phyloP scores from a whole-genome alignment of 495 filamentous ascomycete species.

The Aspergillus homomorphus region DNA sequence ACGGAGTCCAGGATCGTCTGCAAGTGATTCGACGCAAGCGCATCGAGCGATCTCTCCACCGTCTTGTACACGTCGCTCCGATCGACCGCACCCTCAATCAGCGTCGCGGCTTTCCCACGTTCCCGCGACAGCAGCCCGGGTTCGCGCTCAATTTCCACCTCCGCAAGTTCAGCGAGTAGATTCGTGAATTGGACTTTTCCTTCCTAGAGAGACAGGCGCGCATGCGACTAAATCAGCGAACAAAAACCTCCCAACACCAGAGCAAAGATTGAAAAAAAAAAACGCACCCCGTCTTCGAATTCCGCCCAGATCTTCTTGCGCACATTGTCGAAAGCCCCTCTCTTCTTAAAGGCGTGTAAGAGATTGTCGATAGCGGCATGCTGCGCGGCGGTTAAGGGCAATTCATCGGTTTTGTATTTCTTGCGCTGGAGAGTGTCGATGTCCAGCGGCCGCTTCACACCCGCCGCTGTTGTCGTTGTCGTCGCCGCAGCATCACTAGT shows the following conservation, averaged over 20 bases:
- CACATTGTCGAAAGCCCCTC: constrained; percentile 81
- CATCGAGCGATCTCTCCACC: constrained; percentile 64
- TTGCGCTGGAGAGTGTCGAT: constrained; percentile 48
- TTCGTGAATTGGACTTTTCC: constrained; percentile 64
- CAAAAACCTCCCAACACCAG: constrained; percentile 5
- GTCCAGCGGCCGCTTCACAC: constrained; percentile 30
- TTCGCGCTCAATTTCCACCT: constrained; percentile 79
- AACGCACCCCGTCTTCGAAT: constrained; percentile 69
- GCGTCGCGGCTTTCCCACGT: constrained; percentile 71
- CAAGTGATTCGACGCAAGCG: constrained; percentile 62
- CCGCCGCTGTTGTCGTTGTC: too few relatives aligned
- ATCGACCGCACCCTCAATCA: constrained; percentile 85
- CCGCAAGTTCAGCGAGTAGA: constrained; percentile 66
- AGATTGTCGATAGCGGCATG: constrained; percentile 73
- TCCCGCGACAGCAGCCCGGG: constrained; percentile 72
- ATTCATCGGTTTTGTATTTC: constrained; percentile 80
- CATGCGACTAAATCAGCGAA: constrained; percentile 18
- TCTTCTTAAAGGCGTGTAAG: constrained; percentile 83
- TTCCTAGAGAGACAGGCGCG: constrained; percentile 47
- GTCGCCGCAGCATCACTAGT: constrained; percentile 1
- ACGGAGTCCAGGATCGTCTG: constrained; percentile 62
- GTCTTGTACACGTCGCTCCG: constrained; percentile 76
- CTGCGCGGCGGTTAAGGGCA: constrained; percentile 70
- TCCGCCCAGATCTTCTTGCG: constrained; percentile 79
- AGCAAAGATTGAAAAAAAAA: constrained; percentile 3